Evolutionary conservation across 2,329 filamentous ascomycete species (phyloP).

Genomic region (Neofusicoccum parvum): DNA sequence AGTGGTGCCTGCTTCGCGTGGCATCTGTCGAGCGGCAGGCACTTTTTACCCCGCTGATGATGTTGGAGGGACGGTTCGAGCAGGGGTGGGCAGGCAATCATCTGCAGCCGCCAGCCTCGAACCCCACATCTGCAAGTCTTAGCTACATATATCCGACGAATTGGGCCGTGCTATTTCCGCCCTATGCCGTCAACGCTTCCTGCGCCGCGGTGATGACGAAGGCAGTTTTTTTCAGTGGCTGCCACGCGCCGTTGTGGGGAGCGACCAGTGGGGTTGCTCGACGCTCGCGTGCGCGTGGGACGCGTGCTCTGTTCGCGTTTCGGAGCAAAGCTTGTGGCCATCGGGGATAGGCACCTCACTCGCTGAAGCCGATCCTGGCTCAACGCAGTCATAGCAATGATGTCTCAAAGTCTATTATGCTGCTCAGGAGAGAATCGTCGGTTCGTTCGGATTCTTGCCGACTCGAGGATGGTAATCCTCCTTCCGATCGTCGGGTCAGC

Average conservation of each 20-base stretch:
- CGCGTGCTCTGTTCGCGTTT: neutral
- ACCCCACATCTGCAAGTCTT: slow-evolving; percentile 16
- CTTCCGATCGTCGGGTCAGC: neutral
- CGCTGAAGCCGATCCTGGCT: neutral
- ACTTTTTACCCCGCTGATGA: slow-evolving; percentile 8
- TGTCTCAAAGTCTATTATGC: neutral
- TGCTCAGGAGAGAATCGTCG: neutral
- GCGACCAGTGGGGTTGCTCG: neutral
- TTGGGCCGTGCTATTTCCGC: slow-evolving; percentile 5
- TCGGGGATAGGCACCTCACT: neutral
- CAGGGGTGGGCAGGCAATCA: slow-evolving; percentile 8
- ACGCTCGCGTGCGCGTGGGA: neutral
- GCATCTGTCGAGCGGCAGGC: neutral
- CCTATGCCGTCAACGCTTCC: neutral
- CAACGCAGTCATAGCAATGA: neutral
- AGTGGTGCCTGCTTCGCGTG: neutral
- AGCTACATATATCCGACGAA: slow-evolving; percentile 7
- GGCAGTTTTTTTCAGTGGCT: neutral
- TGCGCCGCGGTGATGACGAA: neutral
- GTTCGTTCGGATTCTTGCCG: too few relatives aligned
- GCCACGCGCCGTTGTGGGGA: neutral
- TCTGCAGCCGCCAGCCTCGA: slow-evolving; percentile 1
- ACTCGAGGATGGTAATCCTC: too few relatives aligned
- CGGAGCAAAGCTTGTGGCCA: neutral
- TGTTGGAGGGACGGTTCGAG: neutral